Evolutionary conservation across 2,329 filamentous ascomycete genomes (phyloP), one percentile per base, ranked within the genome.

Genomic region (Cadophora sp.): DNA sequence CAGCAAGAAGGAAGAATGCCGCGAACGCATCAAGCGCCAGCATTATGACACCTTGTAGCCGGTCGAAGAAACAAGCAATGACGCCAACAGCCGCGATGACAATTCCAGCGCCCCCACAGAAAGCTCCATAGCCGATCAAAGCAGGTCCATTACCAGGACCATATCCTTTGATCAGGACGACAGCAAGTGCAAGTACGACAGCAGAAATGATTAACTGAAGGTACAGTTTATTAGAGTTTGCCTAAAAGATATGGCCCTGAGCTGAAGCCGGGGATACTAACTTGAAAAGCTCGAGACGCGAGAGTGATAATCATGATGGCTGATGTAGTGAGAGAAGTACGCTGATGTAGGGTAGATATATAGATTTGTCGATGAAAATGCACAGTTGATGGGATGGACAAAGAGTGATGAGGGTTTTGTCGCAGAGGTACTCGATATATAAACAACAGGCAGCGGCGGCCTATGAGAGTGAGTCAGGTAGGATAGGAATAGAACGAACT

Each of bases 1-100:
- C 76, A 46, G 76, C 74, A 11, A 76, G 64, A 22, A 76, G 61
- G 55, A 77, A 73, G 59, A 77, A 74, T 0, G 69, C 27, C 0
- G 76, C 72, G 29, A 76, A 12, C 0, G 24, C 71, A 62, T 77
- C 76, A 3, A 75, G 50, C 4, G 26, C 60, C 2, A 75, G 63
- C 34, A 74, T 72, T 2, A 76, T 65, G 0, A 75, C 62, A 7
- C 74, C 74, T 64, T 74, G 70, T 4, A 76, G 56, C 1, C 60
- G 4, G 19, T 77, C 74, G 6, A 76, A 43, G 22, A 76, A 76
- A 16, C 68, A 56, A 14, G 73, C 69, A 2, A 51, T 65, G 8
- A 76, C 55, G 1, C 75, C 75, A 61, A 74, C 37, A 3, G 66
- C 19, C 0, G 71, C 69, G 14, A 76, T 50, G 11, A 74, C 6